These are phyloP conservation scores for Hypericum androsaemum DNA, from an alignment of 345 rosid genomes.

Conservation along the genomic window DNA sequence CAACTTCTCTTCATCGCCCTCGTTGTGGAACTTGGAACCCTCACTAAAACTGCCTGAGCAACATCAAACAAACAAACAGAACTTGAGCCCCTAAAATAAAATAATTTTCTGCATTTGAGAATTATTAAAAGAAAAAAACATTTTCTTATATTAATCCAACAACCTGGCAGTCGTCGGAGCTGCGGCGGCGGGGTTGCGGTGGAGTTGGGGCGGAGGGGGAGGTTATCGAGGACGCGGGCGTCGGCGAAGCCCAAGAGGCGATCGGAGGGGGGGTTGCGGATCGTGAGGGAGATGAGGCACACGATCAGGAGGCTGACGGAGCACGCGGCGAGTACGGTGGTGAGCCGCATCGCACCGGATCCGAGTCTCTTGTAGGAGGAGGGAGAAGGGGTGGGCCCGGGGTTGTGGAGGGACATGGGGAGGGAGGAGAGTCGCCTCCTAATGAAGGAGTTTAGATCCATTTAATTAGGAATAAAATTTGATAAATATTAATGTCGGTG, in stretches of 20 bases:
- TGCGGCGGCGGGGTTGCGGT: too few species aligned
- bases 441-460: background rate
- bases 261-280: conserved; percentile 15
- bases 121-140: too few species aligned
- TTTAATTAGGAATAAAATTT: background rate
- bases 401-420: background rate
- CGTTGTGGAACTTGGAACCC: background rate
- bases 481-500: too few species aligned
- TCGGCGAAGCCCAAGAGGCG: conserved; percentile 16
- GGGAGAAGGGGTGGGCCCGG: background rate
- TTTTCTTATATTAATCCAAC: too few species aligned
- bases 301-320: conserved; percentile 7
- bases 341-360: background rate
- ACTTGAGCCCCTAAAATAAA: too few species aligned
- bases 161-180: too few species aligned
- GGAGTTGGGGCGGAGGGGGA: background rate
- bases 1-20: conserved; percentile 8
- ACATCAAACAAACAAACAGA: too few species aligned
- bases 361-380: conserved; percentile 3
- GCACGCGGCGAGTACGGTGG: background rate
- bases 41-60: too few species aligned
- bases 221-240: conserved; percentile 14
- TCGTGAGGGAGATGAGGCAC: conserved; percentile 8
- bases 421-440: background rate
- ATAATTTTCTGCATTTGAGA: too few species aligned